phyloP scores from a whole-genome alignment of 768 basidiomycete genomes.

The Grammothele lineata region DNA sequence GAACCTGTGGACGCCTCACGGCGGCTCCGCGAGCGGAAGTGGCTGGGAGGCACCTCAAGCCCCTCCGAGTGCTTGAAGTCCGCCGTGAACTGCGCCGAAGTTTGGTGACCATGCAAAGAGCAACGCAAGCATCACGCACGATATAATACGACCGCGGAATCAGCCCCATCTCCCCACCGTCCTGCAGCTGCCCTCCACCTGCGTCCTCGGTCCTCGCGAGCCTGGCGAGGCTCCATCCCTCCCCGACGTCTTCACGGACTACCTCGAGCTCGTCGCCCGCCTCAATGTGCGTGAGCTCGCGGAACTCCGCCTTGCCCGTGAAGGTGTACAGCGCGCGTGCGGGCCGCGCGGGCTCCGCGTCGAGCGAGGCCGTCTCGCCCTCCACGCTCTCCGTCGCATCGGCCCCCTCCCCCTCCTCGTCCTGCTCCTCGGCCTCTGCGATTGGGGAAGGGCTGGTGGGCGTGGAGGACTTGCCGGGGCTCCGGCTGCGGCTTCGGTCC shows the following conservation, averaged over 20 bases:
- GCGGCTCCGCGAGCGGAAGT: conserved; percentile 17
- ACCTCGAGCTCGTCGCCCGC: conserved; percentile 70
- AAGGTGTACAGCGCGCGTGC: conserved; percentile 74
- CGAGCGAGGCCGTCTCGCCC: conserved; percentile 24
- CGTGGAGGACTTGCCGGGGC: too few species aligned
- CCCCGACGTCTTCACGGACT: conserved; percentile 66
- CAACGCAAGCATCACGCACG: conserved; percentile 36
- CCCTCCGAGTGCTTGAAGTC: conserved; percentile 54
- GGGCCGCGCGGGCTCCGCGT: conserved; percentile 31
- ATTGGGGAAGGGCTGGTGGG: not conserved
- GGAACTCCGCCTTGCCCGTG: conserved; percentile 70
- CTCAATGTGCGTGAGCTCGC: conserved; percentile 55
- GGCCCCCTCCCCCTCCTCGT: conserved; percentile 25
- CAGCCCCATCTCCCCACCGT: conserved; percentile 59
- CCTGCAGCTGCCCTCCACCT: conserved; percentile 23
- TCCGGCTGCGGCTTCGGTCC: conserved; percentile 55
- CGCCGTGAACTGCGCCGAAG: conserved; percentile 50
- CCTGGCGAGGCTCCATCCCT: conserved; percentile 79
- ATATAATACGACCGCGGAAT: conserved; percentile 71
- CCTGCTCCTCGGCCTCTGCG: conserved; percentile 19
- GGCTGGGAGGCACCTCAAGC: conserved; percentile 31
- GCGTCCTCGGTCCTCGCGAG: conserved; percentile 17
- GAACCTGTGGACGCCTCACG: conserved; percentile 41
- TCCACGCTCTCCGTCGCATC: conserved; percentile 12
- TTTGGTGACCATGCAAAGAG: not conserved